Conservation (phyloP, 2,329 filamentous ascomycete genomes). For the Cercospora sp. region DNA sequence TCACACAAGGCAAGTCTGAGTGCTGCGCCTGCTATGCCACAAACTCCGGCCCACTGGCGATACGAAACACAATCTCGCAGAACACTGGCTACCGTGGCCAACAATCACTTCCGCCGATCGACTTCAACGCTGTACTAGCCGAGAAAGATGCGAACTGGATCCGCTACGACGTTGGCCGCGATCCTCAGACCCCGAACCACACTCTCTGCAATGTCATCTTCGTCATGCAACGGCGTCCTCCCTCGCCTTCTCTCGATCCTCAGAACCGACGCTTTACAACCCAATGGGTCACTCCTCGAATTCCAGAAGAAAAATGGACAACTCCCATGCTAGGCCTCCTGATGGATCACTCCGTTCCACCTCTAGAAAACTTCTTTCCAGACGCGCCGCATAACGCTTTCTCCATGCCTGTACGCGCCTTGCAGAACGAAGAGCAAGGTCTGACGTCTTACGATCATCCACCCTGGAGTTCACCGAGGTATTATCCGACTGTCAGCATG, state of each 20-base stretch:
- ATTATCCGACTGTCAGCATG: conserved; percentile 27
- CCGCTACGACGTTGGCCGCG: conserved; percentile 24
- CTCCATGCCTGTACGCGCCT: conserved; percentile 7
- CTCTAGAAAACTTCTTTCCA: conserved; percentile 22
- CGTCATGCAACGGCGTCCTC: conserved; percentile 18
- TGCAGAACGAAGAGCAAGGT: conserved; percentile 10
- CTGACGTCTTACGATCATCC: conserved; percentile 15
- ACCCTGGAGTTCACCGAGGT: conserved; percentile 18
- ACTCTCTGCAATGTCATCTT: conserved; percentile 23
- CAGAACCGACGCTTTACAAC: conserved; percentile 5
- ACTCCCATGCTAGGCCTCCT: conserved; percentile 22
- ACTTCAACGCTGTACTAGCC: conserved; percentile 17
- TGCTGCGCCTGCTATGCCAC: conserved; percentile 11
- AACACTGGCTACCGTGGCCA: conserved; percentile 8
- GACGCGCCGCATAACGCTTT: conserved; percentile 15
- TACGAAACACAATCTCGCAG: conserved; percentile 7
- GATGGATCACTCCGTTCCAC: conserved; percentile 20
- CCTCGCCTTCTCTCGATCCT: not conserved
- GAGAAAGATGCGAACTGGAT: conserved; percentile 23
- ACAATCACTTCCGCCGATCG: conserved; percentile 14
- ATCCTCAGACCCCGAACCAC: conserved; percentile 13
- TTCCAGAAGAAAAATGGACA: conserved; percentile 21
- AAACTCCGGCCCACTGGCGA: conserved; percentile 6
- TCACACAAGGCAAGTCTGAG: conserved; percentile 4
- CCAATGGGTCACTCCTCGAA: conserved; percentile 22